Percentiles rank a stretch among this genome's conserved stretches.
Evolutionary conservation across 148 eudicot genomes (phyloP).

Genomic region (Vaccinium corymbosum): DNA sequence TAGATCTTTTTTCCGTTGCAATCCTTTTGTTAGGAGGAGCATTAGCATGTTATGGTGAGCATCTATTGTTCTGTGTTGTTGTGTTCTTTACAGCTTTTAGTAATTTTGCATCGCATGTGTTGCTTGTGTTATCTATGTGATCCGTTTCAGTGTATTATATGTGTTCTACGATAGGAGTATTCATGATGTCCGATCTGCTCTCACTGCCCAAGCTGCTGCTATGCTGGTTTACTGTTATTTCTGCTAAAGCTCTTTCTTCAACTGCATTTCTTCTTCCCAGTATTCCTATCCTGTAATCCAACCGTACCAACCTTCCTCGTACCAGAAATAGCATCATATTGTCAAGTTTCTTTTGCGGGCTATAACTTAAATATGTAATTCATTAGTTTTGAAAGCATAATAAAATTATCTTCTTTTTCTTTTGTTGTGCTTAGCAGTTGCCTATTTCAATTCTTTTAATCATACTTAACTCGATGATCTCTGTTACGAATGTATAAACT

Average conservation of each 20-base stretch:
- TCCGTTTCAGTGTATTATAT: not conserved
- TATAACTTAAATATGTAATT: not conserved
- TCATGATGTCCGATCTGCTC: not conserved
- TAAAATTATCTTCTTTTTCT: not conserved
- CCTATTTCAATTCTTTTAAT: slow-evolving; percentile 5
- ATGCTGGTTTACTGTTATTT: not conserved
- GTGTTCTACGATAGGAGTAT: not conserved
- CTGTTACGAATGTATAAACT: not conserved
- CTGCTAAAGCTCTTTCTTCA: not conserved
- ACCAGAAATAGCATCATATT: not conserved
- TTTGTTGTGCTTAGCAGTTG: not conserved
- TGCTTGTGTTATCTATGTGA: not conserved
- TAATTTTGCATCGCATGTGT: not conserved
- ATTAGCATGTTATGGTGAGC: slow-evolving; percentile 87
- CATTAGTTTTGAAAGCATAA: not conserved
- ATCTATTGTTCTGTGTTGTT: slow-evolving; percentile 12
- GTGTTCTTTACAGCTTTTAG: not conserved
- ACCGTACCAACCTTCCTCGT: not conserved
- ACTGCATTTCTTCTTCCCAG: not conserved
- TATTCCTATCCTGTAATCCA: not conserved
- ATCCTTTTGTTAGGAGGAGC: slow-evolving; percentile 77
- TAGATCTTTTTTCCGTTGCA: slow-evolving; percentile 55
- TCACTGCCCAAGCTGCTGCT: not conserved
- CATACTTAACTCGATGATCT: not conserved
- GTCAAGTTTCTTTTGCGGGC: not conserved